Evolutionary conservation across 2,329 filamentous ascomycete species (phyloP), one percentile per base, ranked within the genome.

Genomic region (Botrytis galanthina): DNA sequence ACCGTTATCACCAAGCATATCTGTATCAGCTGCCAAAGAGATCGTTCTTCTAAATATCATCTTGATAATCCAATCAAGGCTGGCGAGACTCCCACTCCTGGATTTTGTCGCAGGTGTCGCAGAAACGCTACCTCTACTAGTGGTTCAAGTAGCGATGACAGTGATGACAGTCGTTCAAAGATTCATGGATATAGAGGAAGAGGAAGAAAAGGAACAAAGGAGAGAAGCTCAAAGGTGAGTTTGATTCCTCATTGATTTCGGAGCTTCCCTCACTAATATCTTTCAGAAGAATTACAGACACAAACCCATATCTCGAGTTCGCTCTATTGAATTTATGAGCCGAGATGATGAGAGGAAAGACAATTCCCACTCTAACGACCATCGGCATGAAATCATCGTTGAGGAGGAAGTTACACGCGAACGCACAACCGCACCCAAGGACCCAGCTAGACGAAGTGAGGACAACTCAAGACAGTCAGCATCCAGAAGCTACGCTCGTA

Each of bases 1-100:
- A 75, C 76, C 48, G 75, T 74, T 42, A 73, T 79, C 14, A 76
- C 75, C 16, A 84, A 85, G 71, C 81, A 82, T 74, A 82, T 86
- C 32, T 87, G 86, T 77, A 83, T 81, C 59, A 78, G 81, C 39
- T 86, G 84, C 73, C 82, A 83, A 35, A 81, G 80, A 35, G 78
- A 82, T 9, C 81, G 84, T 61, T 86, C 84, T 8, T 78, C 79
- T 39, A 79, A 77, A 18, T 85, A 83, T 62, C 84, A 85, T 59
- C 69, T 79, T 59, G 76, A 80, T 10, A 78, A 83, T 68, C 79
- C 82, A 8, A 74, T 83, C 59, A 74, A 77, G 74, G 74, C 77
- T 62, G 77, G 79, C 62, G 74, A 80, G 61, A 75, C 81, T 80
- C 76, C 84, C 22, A 71, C 75, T n/a, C 74, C 79, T 61, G 81